phyloP scores from a whole-genome alignment of 805 yeast genomes.

The Candida sithepensis region DNA sequence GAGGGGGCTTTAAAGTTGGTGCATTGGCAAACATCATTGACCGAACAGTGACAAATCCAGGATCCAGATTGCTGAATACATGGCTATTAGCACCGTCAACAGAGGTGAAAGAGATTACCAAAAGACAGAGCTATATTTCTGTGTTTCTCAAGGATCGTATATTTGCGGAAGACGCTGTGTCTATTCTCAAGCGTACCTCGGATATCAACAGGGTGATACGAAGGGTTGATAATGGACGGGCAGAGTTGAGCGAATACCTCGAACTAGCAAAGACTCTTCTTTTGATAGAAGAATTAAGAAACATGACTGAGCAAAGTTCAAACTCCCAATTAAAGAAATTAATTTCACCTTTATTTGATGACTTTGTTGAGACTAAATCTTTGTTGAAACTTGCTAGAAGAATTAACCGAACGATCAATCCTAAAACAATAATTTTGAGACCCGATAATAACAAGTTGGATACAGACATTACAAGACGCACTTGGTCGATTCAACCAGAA shows the following conservation, averaged over 20 bases:
- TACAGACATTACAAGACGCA: constrained; percentile 19
- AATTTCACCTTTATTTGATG: constrained; percentile 19
- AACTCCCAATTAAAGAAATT: constrained; percentile 6
- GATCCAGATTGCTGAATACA: constrained; percentile 70
- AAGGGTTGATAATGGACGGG: constrained; percentile 42
- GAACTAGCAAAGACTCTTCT: constrained; percentile 27
- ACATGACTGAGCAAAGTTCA: constrained; percentile 10
- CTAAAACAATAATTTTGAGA: constrained; percentile 15
- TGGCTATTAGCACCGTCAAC: constrained; percentile 84
- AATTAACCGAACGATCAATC: constrained; percentile 26
- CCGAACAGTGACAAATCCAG: constrained; percentile 76
- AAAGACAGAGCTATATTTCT: constrained; percentile 52
- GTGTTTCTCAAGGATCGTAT: constrained; percentile 33
- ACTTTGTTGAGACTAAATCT: constrained; percentile 10
- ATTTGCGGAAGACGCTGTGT: constrained; percentile 31
- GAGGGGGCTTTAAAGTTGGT: constrained; percentile 58
- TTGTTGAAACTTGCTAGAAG: constrained; percentile 24
- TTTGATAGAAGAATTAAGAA: constrained; percentile 28
- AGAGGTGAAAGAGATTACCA: constrained; percentile 48
- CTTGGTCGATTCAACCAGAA: constrained; percentile 25
- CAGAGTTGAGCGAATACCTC: constrained; percentile 28
- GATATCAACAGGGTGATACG: constrained; percentile 63
- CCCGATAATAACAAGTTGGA: constrained; percentile 19
- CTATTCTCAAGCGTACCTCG: constrained; percentile 41
- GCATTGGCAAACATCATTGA: constrained; percentile 67